phyloP scores from a whole-genome alignment of 306 rosid species.

The Citrullus amarus region DNA sequence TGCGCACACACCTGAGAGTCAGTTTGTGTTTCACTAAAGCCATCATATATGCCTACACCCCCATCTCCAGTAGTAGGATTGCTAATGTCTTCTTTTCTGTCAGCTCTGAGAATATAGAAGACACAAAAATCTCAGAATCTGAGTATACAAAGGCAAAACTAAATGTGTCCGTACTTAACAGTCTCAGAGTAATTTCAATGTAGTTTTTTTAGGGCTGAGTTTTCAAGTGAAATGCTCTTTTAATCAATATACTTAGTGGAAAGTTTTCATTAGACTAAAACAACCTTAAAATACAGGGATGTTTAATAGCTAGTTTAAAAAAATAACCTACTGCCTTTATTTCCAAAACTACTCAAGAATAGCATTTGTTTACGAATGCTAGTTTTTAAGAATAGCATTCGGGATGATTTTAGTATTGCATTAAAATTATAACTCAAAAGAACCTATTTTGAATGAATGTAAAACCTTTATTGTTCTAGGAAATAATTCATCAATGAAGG shows the following conservation, averaged over 20 bases:
- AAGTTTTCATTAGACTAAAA: too few species aligned
- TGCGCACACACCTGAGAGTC: conserved; percentile 71
- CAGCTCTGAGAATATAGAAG: conserved; percentile 15
- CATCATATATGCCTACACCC: conserved; percentile 38
- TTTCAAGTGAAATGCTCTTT: neutral
- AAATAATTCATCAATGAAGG: neutral
- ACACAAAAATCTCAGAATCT: conserved; percentile 13
- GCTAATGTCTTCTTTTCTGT: conserved; percentile 31
- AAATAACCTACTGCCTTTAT: neutral
- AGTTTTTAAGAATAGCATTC: neutral
- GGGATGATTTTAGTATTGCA: neutral
- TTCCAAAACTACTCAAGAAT: neutral
- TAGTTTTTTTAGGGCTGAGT: too few species aligned
- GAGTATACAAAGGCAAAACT: neutral
- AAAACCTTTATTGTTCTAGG: neutral
- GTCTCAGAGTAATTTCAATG: neutral
- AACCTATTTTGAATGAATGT: neutral
- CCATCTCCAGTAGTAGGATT: conserved; percentile 33
- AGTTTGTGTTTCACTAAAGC: conserved; percentile 83
- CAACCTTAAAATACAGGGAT: neutral
- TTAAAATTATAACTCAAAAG: neutral
- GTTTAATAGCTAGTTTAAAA: neutral
- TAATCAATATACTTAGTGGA: neutral
- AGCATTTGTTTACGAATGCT: too few species aligned
- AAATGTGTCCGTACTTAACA: neutral